Evolutionary conservation across 2,329 filamentous ascomycete species (phyloP).

Genomic region (Elsinoe batatas): DNA sequence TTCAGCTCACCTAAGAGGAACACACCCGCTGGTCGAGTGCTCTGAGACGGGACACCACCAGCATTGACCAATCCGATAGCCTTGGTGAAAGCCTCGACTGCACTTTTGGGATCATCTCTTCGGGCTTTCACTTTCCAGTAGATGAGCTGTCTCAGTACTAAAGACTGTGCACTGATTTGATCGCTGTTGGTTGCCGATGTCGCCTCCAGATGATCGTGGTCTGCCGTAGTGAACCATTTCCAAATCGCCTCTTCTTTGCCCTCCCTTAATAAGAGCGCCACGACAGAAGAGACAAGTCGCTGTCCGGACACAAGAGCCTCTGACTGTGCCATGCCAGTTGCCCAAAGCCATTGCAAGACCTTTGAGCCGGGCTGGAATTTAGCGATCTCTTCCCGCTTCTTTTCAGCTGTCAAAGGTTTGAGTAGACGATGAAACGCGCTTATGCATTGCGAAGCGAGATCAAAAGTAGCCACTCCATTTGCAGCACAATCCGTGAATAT

Average conservation of each 20-base stretch:
- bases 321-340: constrained; percentile 17
- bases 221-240: constrained; percentile 21
- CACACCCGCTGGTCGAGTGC: not conserved
- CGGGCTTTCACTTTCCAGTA: not conserved
- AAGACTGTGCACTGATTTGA: not conserved
- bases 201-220: not conserved
- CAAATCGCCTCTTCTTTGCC: constrained; percentile 22
- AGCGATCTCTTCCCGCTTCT: constrained; percentile 13
- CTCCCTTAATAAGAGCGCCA: constrained; percentile 22
- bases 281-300: constrained; percentile 18
- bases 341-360: constrained; percentile 24
- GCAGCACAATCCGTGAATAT: constrained; percentile 34
- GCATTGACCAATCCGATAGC: not conserved
- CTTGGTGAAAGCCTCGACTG: not conserved
- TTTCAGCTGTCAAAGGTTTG: constrained; percentile 15
- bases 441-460: constrained; percentile 31
- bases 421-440: constrained; percentile 22
- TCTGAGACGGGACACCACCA: not conserved
- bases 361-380: constrained; percentile 22
- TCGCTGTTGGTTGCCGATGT: not conserved
- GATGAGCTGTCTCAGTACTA: not conserved
- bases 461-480: constrained; percentile 29
- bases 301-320: constrained; percentile 19
- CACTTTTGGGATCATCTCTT: not conserved
- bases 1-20: not conserved